These are phyloP conservation scores for Claviceps maximensis DNA, from an alignment of 2,329 filamentous ascomycete species.

Conservation along the genomic window DNA sequence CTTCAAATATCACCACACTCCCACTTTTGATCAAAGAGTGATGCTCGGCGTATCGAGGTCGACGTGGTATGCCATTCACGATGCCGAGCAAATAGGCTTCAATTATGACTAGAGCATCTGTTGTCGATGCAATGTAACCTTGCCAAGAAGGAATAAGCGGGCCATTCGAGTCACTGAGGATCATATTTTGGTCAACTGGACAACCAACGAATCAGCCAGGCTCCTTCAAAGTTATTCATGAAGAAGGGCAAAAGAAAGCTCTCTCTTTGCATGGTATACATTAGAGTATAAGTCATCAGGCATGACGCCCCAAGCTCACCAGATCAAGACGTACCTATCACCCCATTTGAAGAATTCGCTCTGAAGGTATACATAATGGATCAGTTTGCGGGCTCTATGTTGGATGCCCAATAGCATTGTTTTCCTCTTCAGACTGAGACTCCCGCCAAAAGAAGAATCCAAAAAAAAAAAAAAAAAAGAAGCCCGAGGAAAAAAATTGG, in stretches of 20 bases:
- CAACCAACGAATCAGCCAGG: neutral
- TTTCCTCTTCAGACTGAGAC: neutral
- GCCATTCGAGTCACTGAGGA: constrained; percentile 6
- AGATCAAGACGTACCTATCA: neutral
- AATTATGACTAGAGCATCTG: constrained; percentile 66
- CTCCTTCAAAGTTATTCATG: neutral
- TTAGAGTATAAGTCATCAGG: neutral
- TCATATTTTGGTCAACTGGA: constrained; percentile 1
- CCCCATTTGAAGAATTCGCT: neutral
- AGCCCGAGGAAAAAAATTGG: neutral
- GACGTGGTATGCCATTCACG: constrained; percentile 60
- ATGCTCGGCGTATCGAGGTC: constrained; percentile 75
- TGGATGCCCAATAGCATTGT: neutral
- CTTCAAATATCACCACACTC: constrained; percentile 80
- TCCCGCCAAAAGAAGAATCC: neutral
- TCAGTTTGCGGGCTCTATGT: neutral
- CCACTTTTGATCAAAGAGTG: constrained; percentile 65
- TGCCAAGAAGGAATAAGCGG: constrained; percentile 47
- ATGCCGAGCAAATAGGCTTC: constrained; percentile 63
- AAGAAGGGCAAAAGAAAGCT: neutral
- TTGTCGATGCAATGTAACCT: constrained; percentile 52
- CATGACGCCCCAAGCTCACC: neutral
- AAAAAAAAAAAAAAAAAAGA: neutral
- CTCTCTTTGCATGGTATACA: neutral
- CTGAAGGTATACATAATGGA: constrained; percentile 2